Evolutionary conservation across 1,284 basidiomycete genomes (phyloP).

Genomic region (Moniliella sp.): DNA sequence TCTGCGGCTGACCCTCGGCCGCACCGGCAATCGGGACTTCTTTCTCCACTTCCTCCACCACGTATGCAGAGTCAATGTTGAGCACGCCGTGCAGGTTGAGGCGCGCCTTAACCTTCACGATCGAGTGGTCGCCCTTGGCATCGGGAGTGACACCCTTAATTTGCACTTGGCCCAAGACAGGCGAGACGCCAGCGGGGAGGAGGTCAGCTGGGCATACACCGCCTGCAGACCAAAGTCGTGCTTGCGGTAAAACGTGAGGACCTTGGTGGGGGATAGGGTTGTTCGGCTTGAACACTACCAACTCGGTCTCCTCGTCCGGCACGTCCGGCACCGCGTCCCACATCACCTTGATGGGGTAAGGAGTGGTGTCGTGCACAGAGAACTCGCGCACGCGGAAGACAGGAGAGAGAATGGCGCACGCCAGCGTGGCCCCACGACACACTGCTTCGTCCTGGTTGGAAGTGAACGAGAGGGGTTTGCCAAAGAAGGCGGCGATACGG

Average conservation of each 20-base stretch:
- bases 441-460: conserved; percentile 32
- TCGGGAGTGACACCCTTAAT: conserved; percentile 30
- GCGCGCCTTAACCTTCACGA: conserved; percentile 33
- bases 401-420: conserved; percentile 31
- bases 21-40: conserved; percentile 24
- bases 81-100: conserved; percentile 31
- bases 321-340: conserved; percentile 31
- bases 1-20: conserved; percentile 26
- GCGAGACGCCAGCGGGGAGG: conserved; percentile 25
- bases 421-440: conserved; percentile 27
- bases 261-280: conserved; percentile 34
- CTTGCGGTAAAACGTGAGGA: conserved; percentile 34
- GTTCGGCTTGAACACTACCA: conserved; percentile 31
- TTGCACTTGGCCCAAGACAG: conserved; percentile 25
- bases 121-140: conserved; percentile 30
- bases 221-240: conserved; percentile 29
- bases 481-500: conserved; percentile 21
- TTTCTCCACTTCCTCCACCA: conserved; percentile 32
- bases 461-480: conserved; percentile 24
- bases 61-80: conserved; percentile 31
- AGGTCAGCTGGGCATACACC: conserved; percentile 17
- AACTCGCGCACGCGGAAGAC: conserved; percentile 33
- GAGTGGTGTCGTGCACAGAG: conserved; percentile 26
- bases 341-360: conserved; percentile 34
- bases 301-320: conserved; percentile 31